Evolutionary conservation across 805 yeast genomes (phyloP), one percentile per base, ranked within the genome.

Genomic region (Saturnispora saitoi): DNA sequence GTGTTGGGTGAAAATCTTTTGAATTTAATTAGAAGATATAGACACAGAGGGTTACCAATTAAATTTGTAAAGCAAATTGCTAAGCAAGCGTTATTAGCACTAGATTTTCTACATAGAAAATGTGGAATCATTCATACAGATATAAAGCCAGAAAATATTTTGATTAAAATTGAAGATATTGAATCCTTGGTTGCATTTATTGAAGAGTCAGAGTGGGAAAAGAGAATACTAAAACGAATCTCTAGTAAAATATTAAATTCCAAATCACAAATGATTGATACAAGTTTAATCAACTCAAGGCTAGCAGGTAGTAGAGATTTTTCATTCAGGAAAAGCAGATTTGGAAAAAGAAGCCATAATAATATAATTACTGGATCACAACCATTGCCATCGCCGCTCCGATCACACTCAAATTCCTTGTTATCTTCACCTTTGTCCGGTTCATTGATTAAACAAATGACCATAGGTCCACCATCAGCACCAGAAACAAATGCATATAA

Each of bases 1-100:
- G 96, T 93, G 0, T 70, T 93, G 53, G 99, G 99, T 19, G 99
- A 93, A 65, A 91, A 89, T 62, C 65, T 93, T 56, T 70, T 93
- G 46, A 90, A 95, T 19, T 71, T 93, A 56, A 88, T 91, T 50
- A 77, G 86, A 54, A 73, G 90, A 49, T 90, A 78, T 56, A 76
- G 76, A 44, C 70, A 67, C 51, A 63, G 61, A 46, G 71, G 71
- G 1, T 64, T 80, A 24, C 86, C 85, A 0, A 58, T 79, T 3
- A 67, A 67, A 44, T 66, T 76, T 51, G 82, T 77, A 3, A 77
- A 79, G 59, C 80, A 73, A 56, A 78, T 81, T 20, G 71, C 81
- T 4, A 76, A 72, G 49, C 86, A 81, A 60, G 61, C 80, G 39
- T 63, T 80, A 36, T 52, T 73, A 29, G 78, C 82, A 2, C 58